Conservation (phyloP, 169 alveolate genomes). For the Gregarina niphandrodes region DNA sequence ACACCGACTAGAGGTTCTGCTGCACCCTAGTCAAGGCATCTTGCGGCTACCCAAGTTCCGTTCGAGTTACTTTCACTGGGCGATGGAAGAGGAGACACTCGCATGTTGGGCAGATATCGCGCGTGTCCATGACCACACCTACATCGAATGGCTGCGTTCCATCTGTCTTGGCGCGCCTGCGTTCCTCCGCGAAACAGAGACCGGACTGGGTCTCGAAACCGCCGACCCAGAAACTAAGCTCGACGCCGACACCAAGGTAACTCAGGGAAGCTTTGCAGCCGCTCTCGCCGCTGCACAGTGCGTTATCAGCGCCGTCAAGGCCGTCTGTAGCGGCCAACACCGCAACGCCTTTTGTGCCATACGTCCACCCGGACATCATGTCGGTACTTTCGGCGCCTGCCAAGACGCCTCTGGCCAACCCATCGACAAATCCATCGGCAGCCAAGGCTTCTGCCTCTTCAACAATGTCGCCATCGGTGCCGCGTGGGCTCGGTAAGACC, state of each 20-base stretch:
- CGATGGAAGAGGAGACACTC: not conserved
- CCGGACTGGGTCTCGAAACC: too few species aligned
- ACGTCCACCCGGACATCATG: conserved; percentile 97
- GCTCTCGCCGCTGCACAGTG: conserved; percentile 67
- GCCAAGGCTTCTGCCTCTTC: conserved; percentile 86
- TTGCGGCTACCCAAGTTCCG: not conserved
- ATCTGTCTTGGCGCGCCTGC: too few species aligned
- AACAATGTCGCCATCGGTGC: conserved; percentile 94
- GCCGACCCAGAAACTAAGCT: too few species aligned
- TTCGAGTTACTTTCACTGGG: not conserved
- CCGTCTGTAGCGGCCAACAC: conserved; percentile 46
- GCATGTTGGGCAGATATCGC: not conserved
- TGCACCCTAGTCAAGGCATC: not conserved
- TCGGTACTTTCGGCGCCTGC: conserved; percentile 85
- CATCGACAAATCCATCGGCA: too few species aligned
- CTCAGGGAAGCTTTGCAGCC: conserved; percentile 63
- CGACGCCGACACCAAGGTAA: conserved; percentile 64
- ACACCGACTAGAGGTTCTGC: not conserved
- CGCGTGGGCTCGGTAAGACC: conserved; percentile 69
- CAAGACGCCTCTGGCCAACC: conserved; percentile 1
- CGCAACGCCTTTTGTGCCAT: conserved; percentile 52
- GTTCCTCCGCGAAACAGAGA: too few species aligned
- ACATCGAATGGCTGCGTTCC: too few species aligned
- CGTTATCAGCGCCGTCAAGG: conserved; percentile 65
- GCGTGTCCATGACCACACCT: not conserved